These are phyloP conservation scores for Skeletonema marinoi DNA, from an alignment of 108 stramenopile species.

Conservation along the genomic window DNA sequence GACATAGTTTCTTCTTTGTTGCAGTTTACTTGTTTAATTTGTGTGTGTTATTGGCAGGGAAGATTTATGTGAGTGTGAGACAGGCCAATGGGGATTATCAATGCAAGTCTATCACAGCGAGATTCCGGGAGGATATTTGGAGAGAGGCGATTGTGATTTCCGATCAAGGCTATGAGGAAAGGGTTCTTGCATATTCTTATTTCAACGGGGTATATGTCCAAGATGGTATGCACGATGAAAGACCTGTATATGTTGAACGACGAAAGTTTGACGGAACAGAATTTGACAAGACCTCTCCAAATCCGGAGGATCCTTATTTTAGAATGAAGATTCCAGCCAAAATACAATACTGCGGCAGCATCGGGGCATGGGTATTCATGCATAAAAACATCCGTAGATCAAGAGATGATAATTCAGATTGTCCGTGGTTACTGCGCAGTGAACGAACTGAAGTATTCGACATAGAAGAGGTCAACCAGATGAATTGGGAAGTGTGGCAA, in stretches of 20 bases:
- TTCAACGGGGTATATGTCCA: conserved; percentile 2
- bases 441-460: not conserved
- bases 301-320: not conserved
- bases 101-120: not conserved
- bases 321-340: not conserved
- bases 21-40: not conserved
- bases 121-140: not conserved
- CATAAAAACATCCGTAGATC: not conserved
- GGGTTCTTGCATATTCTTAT: not conserved
- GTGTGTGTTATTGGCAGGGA: not conserved
- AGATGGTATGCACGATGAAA: not conserved
- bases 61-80: not conserved
- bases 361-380: conserved; percentile 2
- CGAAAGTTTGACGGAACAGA: not conserved
- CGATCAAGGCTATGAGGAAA: not conserved
- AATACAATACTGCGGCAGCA: not conserved
- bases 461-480: not conserved
- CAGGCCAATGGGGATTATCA: not conserved
- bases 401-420: not conserved
- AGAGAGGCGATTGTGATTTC: not conserved
- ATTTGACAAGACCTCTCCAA: not conserved
- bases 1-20: not conserved
- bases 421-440: conserved; percentile 5
- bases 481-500: not conserved
- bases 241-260: not conserved